These are phyloP conservation scores for Solanum chiquidenum DNA, from an alignment of 257 asterid genomes.

Conservation along the genomic window DNA sequence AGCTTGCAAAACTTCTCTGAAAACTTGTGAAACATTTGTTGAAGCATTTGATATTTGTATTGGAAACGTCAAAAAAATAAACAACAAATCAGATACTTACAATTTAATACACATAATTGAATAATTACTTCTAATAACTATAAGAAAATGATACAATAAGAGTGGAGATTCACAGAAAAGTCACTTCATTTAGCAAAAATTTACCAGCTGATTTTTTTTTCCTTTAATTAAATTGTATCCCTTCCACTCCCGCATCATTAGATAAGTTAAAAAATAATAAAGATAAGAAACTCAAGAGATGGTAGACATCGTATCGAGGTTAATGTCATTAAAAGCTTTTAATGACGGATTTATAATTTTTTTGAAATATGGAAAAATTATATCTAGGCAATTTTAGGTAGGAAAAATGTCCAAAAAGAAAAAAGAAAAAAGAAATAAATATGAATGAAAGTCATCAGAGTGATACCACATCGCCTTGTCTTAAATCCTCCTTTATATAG, in stretches of 20 bases:
- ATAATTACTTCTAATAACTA: neutral
- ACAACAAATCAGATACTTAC: neutral
- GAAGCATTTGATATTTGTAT: neutral
- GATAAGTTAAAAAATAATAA: too few relatives aligned
- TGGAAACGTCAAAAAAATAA: neutral
- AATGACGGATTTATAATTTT: neutral
- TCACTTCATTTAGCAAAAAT: too few relatives aligned
- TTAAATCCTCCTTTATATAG: too few relatives aligned
- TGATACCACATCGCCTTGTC: too few relatives aligned
- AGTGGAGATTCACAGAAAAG: too few relatives aligned
- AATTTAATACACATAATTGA: neutral
- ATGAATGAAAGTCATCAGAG: neutral
- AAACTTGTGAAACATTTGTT: neutral
- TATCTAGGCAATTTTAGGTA: too few relatives aligned
- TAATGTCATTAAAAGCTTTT: neutral
- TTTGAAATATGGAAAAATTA: neutral
- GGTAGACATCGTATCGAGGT: neutral
- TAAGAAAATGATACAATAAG: neutral
- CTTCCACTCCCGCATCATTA: too few relatives aligned
- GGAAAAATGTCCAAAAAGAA: neutral
- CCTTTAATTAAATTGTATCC: too few relatives aligned
- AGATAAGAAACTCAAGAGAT: too few relatives aligned
- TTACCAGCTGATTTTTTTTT: too few relatives aligned
- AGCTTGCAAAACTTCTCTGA: neutral
- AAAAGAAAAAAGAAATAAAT: too few relatives aligned